These are phyloP conservation scores for Gleditsia sinensis DNA, from an alignment of 306 rosid species.

Conservation along the genomic window DNA sequence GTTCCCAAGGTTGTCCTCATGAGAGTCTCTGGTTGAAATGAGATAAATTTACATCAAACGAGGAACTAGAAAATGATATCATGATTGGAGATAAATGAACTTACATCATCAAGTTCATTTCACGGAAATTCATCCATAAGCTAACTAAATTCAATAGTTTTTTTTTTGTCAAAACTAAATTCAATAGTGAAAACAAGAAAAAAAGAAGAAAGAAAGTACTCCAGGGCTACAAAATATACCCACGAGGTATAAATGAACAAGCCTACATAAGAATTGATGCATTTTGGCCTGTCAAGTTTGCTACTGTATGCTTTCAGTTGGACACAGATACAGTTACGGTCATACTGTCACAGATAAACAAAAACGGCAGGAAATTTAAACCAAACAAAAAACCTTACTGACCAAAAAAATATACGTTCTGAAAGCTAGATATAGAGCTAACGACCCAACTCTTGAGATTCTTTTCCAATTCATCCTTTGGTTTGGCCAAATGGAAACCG, in stretches of 20 bases:
- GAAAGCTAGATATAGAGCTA: constrained; percentile 67
- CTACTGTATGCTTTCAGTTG: background rate
- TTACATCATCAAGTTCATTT: constrained; percentile 12
- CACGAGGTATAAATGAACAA: background rate
- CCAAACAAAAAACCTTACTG: constrained; percentile 34
- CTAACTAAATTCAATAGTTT: background rate
- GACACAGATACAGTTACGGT: background rate
- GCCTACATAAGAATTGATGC: constrained; percentile 6
- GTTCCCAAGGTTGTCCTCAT: constrained; percentile 59
- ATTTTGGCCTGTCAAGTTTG: background rate
- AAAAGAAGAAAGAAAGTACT: background rate
- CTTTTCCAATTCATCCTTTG: constrained; percentile 51
- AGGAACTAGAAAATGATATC: constrained; percentile 19
- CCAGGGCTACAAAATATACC: background rate
- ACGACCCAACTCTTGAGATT: constrained; percentile 65
- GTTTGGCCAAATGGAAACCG: constrained; percentile 32
- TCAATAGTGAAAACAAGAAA: background rate
- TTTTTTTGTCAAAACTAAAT: no score
- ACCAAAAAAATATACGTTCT: constrained; percentile 64
- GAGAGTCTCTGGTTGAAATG: constrained; percentile 56
- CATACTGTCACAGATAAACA: background rate
- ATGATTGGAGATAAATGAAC: background rate
- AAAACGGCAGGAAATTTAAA: constrained; percentile 12
- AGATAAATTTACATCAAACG: constrained; percentile 37
- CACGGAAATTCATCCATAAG: constrained; percentile 9